Percentiles rank a stretch among this genome's conserved stretches.
Conservation (phyloP, 148 eudicot species). For the Camellia lanceoleosa region DNA sequence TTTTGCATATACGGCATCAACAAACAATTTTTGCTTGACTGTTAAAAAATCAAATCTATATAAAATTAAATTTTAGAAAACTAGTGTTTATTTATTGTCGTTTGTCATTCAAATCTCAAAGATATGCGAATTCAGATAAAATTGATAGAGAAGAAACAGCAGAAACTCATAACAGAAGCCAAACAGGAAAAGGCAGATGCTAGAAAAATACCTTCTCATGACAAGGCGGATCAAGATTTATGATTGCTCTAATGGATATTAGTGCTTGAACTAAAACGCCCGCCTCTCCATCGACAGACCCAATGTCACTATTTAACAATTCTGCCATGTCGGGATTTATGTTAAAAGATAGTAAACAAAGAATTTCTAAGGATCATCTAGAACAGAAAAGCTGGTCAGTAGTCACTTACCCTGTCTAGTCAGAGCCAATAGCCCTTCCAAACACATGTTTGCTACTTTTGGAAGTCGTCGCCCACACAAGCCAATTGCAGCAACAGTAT, state of each 20-base stretch:
- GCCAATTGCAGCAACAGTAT: constrained; percentile 94
- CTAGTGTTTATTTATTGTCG: too few relatives aligned
- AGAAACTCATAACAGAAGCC: constrained; percentile 5
- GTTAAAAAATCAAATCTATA: too few relatives aligned
- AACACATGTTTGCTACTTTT: constrained; percentile 54
- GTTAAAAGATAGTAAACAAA: constrained; percentile 9
- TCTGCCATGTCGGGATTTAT: constrained; percentile 40
- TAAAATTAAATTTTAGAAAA: too few relatives aligned
- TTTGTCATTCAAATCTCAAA: too few relatives aligned
- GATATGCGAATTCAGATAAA: neutral
- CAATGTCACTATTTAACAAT: constrained; percentile 33
- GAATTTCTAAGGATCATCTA: neutral
- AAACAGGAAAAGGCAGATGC: constrained; percentile 7
- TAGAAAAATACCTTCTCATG: constrained; percentile 66
- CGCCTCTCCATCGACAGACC: constrained; percentile 55
- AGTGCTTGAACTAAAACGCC: constrained; percentile 77
- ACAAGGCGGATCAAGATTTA: constrained; percentile 65
- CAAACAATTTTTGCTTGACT: too few relatives aligned
- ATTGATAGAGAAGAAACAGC: neutral
- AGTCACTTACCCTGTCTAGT: constrained; percentile 52
- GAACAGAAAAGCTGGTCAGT: constrained; percentile 17
- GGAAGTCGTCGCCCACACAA: constrained; percentile 78
- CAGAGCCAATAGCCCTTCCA: constrained; percentile 75
- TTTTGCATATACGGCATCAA: too few relatives aligned
- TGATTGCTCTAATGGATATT: constrained; percentile 67